A percentile compares a stretch with the other conserved stretches of the same genome.
Evolutionary conservation across 176 grass and related monocot genomes (phyloP).

Genomic region (Paspalum vaginatum): DNA sequence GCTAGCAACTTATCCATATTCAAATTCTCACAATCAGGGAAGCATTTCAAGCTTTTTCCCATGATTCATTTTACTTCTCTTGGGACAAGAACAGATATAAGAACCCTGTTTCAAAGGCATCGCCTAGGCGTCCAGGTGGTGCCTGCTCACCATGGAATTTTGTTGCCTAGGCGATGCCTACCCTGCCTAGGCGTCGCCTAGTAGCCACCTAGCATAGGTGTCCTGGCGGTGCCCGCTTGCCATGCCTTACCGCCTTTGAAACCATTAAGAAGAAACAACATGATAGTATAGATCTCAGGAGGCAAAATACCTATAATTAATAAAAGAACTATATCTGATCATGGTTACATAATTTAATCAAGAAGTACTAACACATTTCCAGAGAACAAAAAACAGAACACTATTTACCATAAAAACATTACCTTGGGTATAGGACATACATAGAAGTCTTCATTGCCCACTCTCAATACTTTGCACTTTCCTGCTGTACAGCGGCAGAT

Average conservation of each 20-base stretch:
- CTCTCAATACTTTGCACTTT: constrained; percentile 30
- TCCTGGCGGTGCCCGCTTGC: no score
- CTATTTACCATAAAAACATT: constrained; percentile 21
- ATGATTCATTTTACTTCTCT: neutral
- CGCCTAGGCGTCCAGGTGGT: no score
- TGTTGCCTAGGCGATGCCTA: no score
- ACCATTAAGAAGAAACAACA: neutral
- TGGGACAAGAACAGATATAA: neutral
- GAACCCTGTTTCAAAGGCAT: no score
- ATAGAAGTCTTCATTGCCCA: constrained; percentile 46
- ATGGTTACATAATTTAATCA: constrained; percentile 5
- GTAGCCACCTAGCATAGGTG: no score
- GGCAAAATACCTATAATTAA: constrained; percentile 30
- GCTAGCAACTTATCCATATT: neutral
- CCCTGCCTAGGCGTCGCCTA: no score
- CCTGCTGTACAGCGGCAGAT: constrained; percentile 70
- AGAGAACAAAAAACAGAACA: constrained; percentile 2
- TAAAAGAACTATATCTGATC: neutral
- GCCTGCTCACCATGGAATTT: no score
- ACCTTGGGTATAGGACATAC: constrained; percentile 64
- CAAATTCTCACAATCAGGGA: neutral
- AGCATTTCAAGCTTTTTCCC: neutral
- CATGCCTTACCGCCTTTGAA: no score
- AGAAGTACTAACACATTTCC: constrained; percentile 6
- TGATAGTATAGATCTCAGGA: constrained; percentile 7